A percentile compares a stretch with the other conserved stretches of the same genome.
These are phyloP conservation scores for Begonia masoniana DNA, from an alignment of 306 rosid species.

Conservation along the genomic window DNA sequence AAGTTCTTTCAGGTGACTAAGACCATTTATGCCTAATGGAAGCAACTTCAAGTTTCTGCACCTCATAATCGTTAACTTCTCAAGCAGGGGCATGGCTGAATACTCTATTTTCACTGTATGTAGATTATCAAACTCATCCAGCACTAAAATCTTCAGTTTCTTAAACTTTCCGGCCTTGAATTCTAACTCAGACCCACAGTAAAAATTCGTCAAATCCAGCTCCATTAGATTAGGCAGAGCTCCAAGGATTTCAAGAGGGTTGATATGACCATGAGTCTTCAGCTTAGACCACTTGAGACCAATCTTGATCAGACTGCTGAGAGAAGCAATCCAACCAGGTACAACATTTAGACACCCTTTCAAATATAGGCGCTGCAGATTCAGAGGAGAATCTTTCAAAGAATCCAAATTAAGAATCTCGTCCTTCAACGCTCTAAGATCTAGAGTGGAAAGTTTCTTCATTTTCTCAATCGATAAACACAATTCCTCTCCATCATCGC, in stretches of 20 bases:
- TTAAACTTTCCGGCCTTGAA: too few relatives aligned
- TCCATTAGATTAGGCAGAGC: too few relatives aligned
- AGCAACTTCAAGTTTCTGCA: slow-evolving; percentile 1
- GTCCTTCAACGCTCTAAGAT: neutral
- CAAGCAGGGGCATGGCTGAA: slow-evolving; percentile 5
- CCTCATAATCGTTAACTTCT: slow-evolving; percentile 6
- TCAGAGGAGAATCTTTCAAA: neutral
- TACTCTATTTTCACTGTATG: neutral
- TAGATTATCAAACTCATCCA: slow-evolving; percentile 7
- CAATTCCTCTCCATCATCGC: neutral
- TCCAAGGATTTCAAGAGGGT: too few relatives aligned
- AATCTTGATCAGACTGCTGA: slow-evolving; percentile 1
- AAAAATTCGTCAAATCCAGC: too few relatives aligned
- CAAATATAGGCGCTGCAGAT: neutral
- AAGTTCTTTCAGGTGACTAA: neutral
- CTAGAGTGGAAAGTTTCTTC: neutral
- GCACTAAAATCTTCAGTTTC: slow-evolving; percentile 4
- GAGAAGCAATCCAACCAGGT: neutral
- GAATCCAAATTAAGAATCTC: slow-evolving; percentile 8
- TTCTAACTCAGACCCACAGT: too few relatives aligned
- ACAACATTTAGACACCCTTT: neutral
- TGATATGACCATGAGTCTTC: too few relatives aligned
- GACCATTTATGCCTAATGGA: slow-evolving; percentile 1
- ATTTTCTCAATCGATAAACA: neutral
- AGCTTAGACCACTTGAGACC: slow-evolving; percentile 1